Evolutionary conservation across 2,329 filamentous ascomycete genomes (phyloP), one percentile per base, ranked within the genome.

Genomic region (Chaetomium globosum): DNA sequence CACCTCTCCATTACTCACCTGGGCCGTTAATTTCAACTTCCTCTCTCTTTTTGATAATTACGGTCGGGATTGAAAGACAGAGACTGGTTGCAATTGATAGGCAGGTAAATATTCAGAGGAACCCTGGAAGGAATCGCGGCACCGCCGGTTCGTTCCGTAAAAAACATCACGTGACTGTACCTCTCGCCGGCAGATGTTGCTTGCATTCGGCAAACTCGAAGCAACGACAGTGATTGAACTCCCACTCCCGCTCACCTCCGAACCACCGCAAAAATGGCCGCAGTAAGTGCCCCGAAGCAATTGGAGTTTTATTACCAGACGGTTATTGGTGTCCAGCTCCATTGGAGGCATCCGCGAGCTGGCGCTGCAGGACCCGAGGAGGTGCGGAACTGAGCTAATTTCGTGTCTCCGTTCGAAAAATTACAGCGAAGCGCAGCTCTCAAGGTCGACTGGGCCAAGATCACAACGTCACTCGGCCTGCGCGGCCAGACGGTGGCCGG

Each of bases 391-490:
- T 73, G 83, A 85, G 83, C 83, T 85, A 85, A 85, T 85, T 85
- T 82, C 67, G 64, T 76, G 71, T 70, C 64, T 71, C 67, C 61
- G 59, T 53, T 64, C 65, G 68, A 16, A 61, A 55, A 69, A 66
- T 68, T 70, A 80, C 80, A 98, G 94, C 91, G 93, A 87, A 97
- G 92, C 87, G 93, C 94, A 85, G 93, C 94, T 82, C 88, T 96
- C 82, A 99, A 98, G 88, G 88, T 99, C 86, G 95, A 99, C 89
- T 99, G 95, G 95, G 88, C 88, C 83, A 95, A 96, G 84, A 88
- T 99, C 77, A 90, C 90, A 82, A 88, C 87, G 82, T 96, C 94
- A 77, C 93, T 99, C 76, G 94, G 94, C 80, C 92, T 99, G 80
- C 92, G 92, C 80, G 95, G 95, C 80, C 91, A 93, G 84, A 99